phyloP scores from a whole-genome alignment of 164 flowering plant species.

The Nymphaea thermarum region DNA sequence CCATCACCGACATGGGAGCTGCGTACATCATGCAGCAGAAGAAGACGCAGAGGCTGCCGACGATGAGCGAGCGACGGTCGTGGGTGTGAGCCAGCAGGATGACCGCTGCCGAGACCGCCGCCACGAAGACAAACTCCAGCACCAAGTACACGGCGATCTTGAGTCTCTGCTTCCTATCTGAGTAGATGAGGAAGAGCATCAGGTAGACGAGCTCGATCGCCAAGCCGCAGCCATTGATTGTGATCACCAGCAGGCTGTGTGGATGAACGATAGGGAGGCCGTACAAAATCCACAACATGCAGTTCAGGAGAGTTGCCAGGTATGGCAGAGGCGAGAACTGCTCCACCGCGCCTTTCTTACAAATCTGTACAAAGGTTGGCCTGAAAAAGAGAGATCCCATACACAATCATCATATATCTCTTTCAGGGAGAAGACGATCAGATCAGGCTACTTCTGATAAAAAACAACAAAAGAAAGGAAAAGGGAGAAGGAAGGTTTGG shows the following conservation, averaged over 20 bases:
- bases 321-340: constrained; percentile 13
- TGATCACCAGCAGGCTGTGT: constrained; percentile 9
- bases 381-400: constrained; percentile 1
- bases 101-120: constrained; percentile 17
- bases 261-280: constrained; percentile 13
- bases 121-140: constrained; percentile 26
- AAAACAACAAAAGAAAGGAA: too few species aligned
- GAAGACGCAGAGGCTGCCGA: constrained; percentile 38
- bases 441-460: too few species aligned
- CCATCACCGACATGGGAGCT: constrained; percentile 64
- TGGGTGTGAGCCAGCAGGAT: constrained; percentile 29
- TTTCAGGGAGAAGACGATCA: too few species aligned
- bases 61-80: constrained; percentile 25
- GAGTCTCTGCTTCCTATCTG: background rate
- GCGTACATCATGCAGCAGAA: constrained; percentile 55
- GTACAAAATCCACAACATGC: constrained; percentile 11
- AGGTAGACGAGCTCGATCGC: constrained; percentile 8
- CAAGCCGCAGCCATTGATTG: constrained; percentile 9
- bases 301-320: constrained; percentile 14
- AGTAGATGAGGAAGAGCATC: constrained; percentile 8
- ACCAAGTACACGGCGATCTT: constrained; percentile 20
- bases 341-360: constrained; percentile 14
- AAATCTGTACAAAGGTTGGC: constrained; percentile 16
- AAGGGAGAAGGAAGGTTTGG: too few species aligned
- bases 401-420: too few species aligned